Base-by-base conservation (phyloP, 805 yeast species). In the Teunomyces funiuensis region DNA sequence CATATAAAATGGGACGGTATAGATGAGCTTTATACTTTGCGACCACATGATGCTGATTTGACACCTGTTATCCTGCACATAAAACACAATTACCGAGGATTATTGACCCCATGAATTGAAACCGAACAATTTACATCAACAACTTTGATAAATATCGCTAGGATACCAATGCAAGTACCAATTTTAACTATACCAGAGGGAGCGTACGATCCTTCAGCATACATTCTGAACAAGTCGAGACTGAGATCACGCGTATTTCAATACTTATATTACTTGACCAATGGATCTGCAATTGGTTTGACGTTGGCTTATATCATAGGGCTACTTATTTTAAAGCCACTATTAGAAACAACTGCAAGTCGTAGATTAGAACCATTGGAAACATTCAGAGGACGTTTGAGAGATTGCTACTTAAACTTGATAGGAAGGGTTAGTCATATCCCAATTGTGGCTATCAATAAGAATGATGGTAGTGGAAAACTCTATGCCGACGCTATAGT, bases 121-220 rank as follows among this genome's bases (percentile, higher is more conserved):
- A 10, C 17, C 10, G 16, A 14, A 16, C 10, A 17, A n/a, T 16
- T 11, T 10, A 28, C 19, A 28, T 28, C 8, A 28, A 15, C 31
- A 10, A 15, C 4, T n/a, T 28, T 18, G 10, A 17, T 5, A 3
- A 31, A 6, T 20, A n/a, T 6, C 11, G 15, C 19, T 19, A 11
- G 3, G 3, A 22, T 22, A 22, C 25, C 7, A 19, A 45, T 48
- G 52, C 47, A 55, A 30, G 60, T 69, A 8, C 72, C 71, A 1
- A 46, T 59, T 17, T 52, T 69, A 20, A 65, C 74, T 3, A 66
- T 70, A 1, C 73, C 75, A 3, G 75, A 70, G 42, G 37, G 66
- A 2, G 66, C 74, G 0, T 70, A 59, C 46, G 69, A 70, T 39
- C 57, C 67, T 3, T 47, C 50, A 13, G 45, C 53, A 5, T 66